These are phyloP conservation scores for Trichoderma gamsii DNA, from an alignment of 495 filamentous ascomycete species.

Conservation along the genomic window DNA sequence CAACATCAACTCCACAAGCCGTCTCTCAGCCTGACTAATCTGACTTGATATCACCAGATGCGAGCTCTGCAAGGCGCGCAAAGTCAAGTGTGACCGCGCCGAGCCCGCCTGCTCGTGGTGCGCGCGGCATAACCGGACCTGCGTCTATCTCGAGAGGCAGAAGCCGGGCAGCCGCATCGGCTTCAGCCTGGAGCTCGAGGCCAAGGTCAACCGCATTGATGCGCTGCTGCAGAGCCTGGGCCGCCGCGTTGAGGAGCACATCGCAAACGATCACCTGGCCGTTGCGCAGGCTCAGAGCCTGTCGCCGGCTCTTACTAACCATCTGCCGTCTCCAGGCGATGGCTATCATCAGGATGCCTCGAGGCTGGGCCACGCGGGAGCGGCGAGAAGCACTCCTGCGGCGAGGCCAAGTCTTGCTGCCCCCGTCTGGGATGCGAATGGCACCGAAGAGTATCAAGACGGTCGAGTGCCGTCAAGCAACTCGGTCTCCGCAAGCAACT, in stretches of 20 bases:
- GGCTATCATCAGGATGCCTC: conserved; percentile 45
- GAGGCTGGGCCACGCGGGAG: conserved; percentile 30
- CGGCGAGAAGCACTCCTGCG: background rate
- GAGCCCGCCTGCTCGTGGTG: conserved; percentile 89
- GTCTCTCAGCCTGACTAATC: too few species aligned
- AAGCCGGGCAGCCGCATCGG: conserved; percentile 80
- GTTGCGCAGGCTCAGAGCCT: background rate
- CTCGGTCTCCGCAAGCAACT: background rate
- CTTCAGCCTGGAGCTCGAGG: conserved; percentile 82
- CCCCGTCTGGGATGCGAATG: background rate
- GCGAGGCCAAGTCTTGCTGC: background rate
- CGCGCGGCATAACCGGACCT: conserved; percentile 64
- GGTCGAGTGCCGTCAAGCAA: background rate
- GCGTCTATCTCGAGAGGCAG: conserved; percentile 81
- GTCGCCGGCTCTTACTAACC: conserved; percentile 2
- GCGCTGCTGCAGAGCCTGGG: conserved; percentile 43
- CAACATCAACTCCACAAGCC: background rate
- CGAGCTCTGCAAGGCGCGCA: conserved; percentile 77
- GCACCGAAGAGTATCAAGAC: background rate
- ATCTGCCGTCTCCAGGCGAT: conserved; percentile 22
- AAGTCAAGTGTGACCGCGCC: conserved; percentile 77
- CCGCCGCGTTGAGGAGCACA: conserved; percentile 35
- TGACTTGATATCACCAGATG: conserved; percentile 43
- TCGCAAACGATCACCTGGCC: background rate
- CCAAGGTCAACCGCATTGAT: conserved; percentile 58